These are phyloP conservation scores for Entomortierella chlamydospora DNA, from an alignment of 192 early-diverging fungal species.

Conservation along the genomic window DNA sequence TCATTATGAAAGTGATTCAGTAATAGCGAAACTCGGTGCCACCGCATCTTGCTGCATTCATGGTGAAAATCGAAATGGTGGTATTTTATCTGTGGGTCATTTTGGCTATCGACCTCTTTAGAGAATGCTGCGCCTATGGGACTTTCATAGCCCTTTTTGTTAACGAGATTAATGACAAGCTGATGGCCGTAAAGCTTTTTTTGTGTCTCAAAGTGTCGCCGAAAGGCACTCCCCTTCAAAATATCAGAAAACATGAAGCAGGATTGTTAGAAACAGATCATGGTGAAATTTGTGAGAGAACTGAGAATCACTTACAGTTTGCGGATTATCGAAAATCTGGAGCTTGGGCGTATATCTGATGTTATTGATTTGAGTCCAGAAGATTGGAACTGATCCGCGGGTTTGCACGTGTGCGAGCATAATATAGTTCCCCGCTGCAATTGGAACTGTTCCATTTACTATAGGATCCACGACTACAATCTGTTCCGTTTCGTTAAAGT, in stretches of 20 bases:
- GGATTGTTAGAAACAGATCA: neutral
- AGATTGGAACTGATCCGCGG: slow-evolving; percentile 94
- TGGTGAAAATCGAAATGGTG: slow-evolving; percentile 98
- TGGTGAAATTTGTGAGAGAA: neutral
- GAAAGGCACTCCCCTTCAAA: slow-evolving; percentile 70
- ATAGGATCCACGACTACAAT: slow-evolving; percentile 71
- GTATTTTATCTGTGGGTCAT: slow-evolving; percentile 75
- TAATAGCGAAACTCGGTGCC: slow-evolving; percentile 89
- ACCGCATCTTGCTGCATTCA: slow-evolving; percentile 96
- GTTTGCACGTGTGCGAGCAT: slow-evolving; percentile 90
- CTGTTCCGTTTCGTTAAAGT: slow-evolving; percentile 98
- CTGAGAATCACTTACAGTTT: slow-evolving; percentile 65
- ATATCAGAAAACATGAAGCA: neutral
- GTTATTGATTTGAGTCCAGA: slow-evolving; percentile 93
- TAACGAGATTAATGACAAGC: slow-evolving; percentile 92
- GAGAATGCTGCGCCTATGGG: slow-evolving; percentile 88
- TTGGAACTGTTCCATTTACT: slow-evolving; percentile 7
- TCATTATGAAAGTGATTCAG: slow-evolving; percentile 80
- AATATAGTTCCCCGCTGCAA: slow-evolving; percentile 37
- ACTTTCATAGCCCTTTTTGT: slow-evolving; percentile 95
- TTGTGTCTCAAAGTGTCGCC: slow-evolving; percentile 79
- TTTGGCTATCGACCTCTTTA: slow-evolving; percentile 68
- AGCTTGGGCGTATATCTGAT: slow-evolving; percentile 92
- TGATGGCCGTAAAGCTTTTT: slow-evolving; percentile 81
- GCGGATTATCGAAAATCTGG: slow-evolving; percentile 73